Base-by-base conservation (phyloP, 345 rosid species). In the Theobroma cacao region DNA sequence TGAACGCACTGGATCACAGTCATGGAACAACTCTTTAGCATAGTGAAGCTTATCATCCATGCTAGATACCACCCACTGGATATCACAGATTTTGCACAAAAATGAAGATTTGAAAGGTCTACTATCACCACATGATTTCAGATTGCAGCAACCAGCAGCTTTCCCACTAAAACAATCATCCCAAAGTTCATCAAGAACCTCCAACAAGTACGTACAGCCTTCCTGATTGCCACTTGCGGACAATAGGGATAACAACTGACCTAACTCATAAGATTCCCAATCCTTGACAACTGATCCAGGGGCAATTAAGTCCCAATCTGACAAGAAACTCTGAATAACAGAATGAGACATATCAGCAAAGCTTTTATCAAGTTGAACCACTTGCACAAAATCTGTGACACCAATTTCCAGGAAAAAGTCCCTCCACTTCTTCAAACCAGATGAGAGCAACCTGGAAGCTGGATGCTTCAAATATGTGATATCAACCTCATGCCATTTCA, bases 261-360 rank as follows among this genome's bases (percentile, higher is more conserved):
- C 89, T 75, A 93, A 80, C 84, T 95, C 99, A 40, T 70, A 71
- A 64, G 99, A 95, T 82, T 90, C 97, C 99, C 99, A 95, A 87
- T 95, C 99, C 82, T 77, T 87, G 43, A 79, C 92, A 74, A 80
- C 61, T 79, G 83, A 81, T 58, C 80, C 84, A 1, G 85, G 79
- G 43, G 86, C 80, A 75, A 87, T 48, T 67, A 81, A 78, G 55
- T 78, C 84, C 67, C 61, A 43, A 79, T 83, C 86, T 75, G 77
- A 74, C 34, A 50, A 77, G 75, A 84, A 77, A 72, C 78, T 53
- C 68, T 79, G 81, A 62, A 76, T 77, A 60, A 56, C 53, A 66
- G 64, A 74, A 65, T 78, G 75, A 62, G 79, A 79, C 72, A 92
- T 53, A 68, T 91, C 91, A 40, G 82, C 84, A 81, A 87, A 76